These are phyloP conservation scores for Myriosclerotinia scirpicola DNA, from an alignment of 2,329 filamentous ascomycete species.

Conservation along the genomic window DNA sequence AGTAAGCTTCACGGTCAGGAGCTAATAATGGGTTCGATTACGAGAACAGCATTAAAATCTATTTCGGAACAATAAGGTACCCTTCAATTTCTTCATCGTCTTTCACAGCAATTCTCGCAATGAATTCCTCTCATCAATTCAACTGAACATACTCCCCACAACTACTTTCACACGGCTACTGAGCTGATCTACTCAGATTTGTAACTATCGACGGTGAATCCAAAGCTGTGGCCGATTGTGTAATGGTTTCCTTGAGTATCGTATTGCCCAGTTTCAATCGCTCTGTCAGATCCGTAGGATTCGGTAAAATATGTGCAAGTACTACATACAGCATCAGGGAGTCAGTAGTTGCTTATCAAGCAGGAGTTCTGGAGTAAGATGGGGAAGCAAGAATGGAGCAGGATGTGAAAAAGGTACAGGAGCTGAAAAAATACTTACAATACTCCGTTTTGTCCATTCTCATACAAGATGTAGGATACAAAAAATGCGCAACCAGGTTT, in stretches of 20 bases:
- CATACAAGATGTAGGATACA: slow-evolving; percentile 43
- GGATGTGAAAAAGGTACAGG: neutral
- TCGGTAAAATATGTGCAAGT: slow-evolving; percentile 45
- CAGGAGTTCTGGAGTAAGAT: neutral
- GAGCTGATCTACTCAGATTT: neutral
- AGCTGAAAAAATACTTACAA: slow-evolving; percentile 26
- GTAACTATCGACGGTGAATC: slow-evolving; percentile 21
- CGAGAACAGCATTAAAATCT: neutral
- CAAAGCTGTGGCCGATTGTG: slow-evolving; percentile 31
- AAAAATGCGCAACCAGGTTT: slow-evolving; percentile 40
- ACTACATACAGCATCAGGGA: neutral
- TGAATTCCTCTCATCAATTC: neutral
- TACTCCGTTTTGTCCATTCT: slow-evolving; percentile 42
- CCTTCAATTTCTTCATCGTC: neutral
- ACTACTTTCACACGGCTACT: neutral
- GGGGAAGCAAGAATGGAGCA: neutral
- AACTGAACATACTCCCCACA: neutral
- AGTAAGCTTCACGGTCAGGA: neutral
- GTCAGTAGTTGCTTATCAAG: neutral
- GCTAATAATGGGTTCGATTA: neutral
- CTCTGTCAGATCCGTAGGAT: slow-evolving; percentile 33
- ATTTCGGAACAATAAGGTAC: neutral
- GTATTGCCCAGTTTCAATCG: slow-evolving; percentile 31
- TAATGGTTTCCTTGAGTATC: slow-evolving; percentile 28
- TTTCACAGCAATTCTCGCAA: neutral